Conservation (phyloP, 1,284 basidiomycete genomes). For the Pyrrhoderma lamaoense region DNA sequence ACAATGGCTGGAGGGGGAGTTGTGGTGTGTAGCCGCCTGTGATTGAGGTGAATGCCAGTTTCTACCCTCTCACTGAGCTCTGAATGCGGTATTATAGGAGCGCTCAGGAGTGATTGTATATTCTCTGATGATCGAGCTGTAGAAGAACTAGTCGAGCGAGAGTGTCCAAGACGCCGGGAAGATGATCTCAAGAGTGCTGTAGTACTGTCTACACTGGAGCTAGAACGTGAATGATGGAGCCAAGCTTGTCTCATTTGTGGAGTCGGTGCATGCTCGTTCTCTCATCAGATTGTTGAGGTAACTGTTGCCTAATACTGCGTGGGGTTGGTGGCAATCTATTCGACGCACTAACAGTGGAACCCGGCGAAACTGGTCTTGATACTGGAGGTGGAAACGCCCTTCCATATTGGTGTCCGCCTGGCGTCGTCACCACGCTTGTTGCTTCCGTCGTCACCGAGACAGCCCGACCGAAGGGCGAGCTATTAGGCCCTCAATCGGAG, state of each 20-base stretch:
- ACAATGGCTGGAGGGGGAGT: constrained; percentile 9
- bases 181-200: constrained; percentile 7
- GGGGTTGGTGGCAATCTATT: constrained; percentile 10
- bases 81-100: constrained; percentile 9
- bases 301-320: background rate
- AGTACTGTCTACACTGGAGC: constrained; percentile 13
- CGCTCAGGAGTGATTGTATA: constrained; percentile 2
- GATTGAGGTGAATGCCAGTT: background rate
- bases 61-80: constrained; percentile 10
- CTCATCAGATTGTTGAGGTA: background rate
- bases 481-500: constrained; percentile 15
- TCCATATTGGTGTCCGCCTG: constrained; percentile 8
- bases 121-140: constrained; percentile 6
- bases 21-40: constrained; percentile 1
- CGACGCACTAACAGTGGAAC: constrained; percentile 3
- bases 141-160: constrained; percentile 8
- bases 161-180: constrained; percentile 1
- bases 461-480: background rate
- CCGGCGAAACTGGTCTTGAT: constrained; percentile 5
- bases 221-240: constrained; percentile 13
- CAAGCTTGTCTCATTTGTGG: constrained; percentile 11
- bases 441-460: no score
- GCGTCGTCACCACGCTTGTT: background rate
- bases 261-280: constrained; percentile 7
- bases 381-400: constrained; percentile 13